A percentile compares a stretch with the other conserved stretches of the same genome.
These are phyloP conservation scores for Ophiostoma tasmaniense DNA, from an alignment of 2,329 filamentous ascomycete species.

Conservation along the genomic window DNA sequence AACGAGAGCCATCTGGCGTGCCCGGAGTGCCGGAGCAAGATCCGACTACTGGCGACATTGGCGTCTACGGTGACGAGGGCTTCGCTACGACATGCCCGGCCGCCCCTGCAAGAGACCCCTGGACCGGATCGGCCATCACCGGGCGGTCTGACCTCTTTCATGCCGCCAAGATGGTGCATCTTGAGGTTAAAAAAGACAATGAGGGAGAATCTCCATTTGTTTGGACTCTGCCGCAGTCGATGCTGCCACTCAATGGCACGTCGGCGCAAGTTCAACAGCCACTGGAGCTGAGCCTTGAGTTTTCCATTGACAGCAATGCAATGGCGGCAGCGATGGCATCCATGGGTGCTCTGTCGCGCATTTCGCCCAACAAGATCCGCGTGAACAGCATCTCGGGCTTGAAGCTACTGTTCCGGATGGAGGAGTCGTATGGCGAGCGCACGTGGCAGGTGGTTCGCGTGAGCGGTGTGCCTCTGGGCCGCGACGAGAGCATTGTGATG, in stretches of 20 bases:
- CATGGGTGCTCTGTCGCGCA: constrained; percentile 38
- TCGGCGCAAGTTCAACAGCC: constrained; percentile 64
- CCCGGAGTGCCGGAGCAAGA: constrained; percentile 7
- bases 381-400: constrained; percentile 48
- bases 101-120: constrained; percentile 48
- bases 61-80: constrained; percentile 32
- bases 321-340: constrained; percentile 24
- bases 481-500: constrained; percentile 80
- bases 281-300: constrained; percentile 60
- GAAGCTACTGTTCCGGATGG: constrained; percentile 59
- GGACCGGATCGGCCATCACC: constrained; percentile 72
- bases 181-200: constrained; percentile 42
- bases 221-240: constrained; percentile 74
- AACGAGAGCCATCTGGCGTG: background rate
- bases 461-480: constrained; percentile 70
- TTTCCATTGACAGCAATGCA: constrained; percentile 34
- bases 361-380: constrained; percentile 38
- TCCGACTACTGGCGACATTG: constrained; percentile 23
- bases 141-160: constrained; percentile 78
- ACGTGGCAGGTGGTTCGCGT: constrained; percentile 69
- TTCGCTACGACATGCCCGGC: constrained; percentile 59
- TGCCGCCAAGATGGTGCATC: constrained; percentile 72
- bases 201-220: constrained; percentile 66
- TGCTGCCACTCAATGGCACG: constrained; percentile 69
- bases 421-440: constrained; percentile 40